phyloP scores from a whole-genome alignment of 2,329 filamentous ascomycete species.

The Alternaria arborescens region DNA sequence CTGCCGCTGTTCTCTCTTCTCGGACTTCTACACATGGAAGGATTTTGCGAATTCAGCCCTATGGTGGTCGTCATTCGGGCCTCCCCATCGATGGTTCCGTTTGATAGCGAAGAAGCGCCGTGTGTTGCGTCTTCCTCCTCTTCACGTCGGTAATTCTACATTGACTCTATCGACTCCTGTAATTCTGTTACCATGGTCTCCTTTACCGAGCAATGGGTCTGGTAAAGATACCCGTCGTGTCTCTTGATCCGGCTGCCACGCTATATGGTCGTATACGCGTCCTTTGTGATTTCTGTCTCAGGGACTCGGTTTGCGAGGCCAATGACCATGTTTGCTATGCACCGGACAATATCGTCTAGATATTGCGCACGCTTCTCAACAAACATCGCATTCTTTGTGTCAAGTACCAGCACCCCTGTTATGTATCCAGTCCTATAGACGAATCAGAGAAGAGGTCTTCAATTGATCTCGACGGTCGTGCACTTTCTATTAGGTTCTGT shows the following conservation, averaged over 20 bases:
- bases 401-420: background rate
- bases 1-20: background rate
- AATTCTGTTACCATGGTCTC: constrained; percentile 2
- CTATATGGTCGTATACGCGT: background rate
- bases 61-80: background rate
- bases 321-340: background rate
- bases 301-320: background rate
- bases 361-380: background rate
- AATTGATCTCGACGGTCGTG: background rate
- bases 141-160: background rate
- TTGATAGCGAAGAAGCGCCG: background rate
- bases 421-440: background rate
- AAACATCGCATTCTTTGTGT: background rate
- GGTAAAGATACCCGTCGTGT: background rate
- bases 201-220: background rate
- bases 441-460: background rate
- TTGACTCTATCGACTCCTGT: background rate
- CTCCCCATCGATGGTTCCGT: background rate
- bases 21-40: background rate
- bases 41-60: background rate
- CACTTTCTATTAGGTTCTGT: background rate
- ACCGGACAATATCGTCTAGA: background rate
- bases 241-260: background rate
- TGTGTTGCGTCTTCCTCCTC: background rate
- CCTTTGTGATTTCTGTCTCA: background rate